A percentile compares a stretch with the other conserved stretches of the same genome.
phyloP scores from a whole-genome alignment of 192 early-diverging fungal species.

The Allomyces javanicus region DNA sequence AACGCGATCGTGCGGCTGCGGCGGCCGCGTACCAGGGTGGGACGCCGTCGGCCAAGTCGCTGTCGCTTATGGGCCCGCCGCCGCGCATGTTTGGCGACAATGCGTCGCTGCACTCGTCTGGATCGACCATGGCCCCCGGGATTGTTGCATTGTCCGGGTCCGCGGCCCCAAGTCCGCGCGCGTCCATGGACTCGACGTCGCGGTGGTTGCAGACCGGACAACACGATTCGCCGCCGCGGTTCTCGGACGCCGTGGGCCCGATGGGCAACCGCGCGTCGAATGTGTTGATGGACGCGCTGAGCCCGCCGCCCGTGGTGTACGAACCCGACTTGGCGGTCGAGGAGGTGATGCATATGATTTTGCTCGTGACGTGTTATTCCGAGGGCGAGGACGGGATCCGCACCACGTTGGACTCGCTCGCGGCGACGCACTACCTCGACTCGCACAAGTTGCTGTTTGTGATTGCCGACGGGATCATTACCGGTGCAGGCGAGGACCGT shows the following conservation, averaged over 20 bases:
- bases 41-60: not conserved
- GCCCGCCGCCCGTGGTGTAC: not conserved
- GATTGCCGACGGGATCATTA: conserved; percentile 62
- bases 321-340: not conserved
- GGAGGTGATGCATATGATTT: conserved; percentile 33
- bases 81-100: not conserved
- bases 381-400: conserved; percentile 51
- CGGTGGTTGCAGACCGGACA: no score
- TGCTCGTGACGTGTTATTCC: conserved; percentile 63
- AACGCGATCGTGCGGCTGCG: not conserved
- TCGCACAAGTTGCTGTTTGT: conserved; percentile 63
- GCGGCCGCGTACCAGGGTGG: no score
- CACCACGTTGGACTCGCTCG: conserved; percentile 56
- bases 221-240: no score
- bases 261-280: not conserved
- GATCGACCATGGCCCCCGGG: no score
- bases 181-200: no score
- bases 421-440: conserved; percentile 46
- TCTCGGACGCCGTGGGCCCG: not conserved
- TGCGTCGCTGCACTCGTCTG: no score
- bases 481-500: conserved; percentile 37
- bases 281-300: not conserved
- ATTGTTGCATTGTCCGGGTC: no score
- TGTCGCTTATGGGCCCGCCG: not conserved
- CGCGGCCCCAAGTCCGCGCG: no score